A percentile compares a stretch with the other conserved stretches of the same genome.
Evolutionary conservation across 2,329 filamentous ascomycete genomes (phyloP).

Genomic region (Fusarium sp.): DNA sequence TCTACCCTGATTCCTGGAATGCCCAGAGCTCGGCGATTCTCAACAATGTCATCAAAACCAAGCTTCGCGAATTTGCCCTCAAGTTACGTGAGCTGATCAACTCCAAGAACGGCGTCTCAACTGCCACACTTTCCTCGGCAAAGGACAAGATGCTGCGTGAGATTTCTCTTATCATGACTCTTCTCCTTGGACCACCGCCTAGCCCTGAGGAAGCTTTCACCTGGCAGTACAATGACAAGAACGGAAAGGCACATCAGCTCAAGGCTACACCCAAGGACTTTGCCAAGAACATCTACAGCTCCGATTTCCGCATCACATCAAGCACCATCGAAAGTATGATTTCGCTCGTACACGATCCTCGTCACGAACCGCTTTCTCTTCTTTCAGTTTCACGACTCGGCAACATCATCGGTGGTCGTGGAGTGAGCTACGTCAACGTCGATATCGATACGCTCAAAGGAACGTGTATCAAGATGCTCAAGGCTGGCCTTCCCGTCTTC

Average conservation of each 20-base stretch:
- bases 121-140: conserved; percentile 56
- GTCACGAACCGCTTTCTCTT: conserved; percentile 77
- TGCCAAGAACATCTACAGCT: conserved; percentile 72
- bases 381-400: conserved; percentile 83
- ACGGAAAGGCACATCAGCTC: conserved; percentile 71
- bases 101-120: conserved; percentile 46
- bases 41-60: conserved; percentile 81
- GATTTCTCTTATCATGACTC: conserved; percentile 82
- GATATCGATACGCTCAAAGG: conserved; percentile 77
- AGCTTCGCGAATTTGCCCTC: conserved; percentile 88
- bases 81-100: conserved; percentile 69
- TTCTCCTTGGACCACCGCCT: conserved; percentile 84
- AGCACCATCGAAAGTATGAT: conserved; percentile 76
- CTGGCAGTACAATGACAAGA: conserved; percentile 82
- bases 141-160: conserved; percentile 84
- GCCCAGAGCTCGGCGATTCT: conserved; percentile 76
- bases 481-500: conserved; percentile 83
- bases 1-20: conserved; percentile 87
- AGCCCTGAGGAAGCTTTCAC: conserved; percentile 74
- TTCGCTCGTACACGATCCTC: conserved; percentile 86
- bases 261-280: conserved; percentile 76
- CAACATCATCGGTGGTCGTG: conserved; percentile 81
- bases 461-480: conserved; percentile 81
- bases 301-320: conserved; percentile 67
- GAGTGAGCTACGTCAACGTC: conserved; percentile 86